These are phyloP conservation scores for Alternaria solani DNA, from an alignment of 2,329 filamentous ascomycete genomes.

Conservation along the genomic window DNA sequence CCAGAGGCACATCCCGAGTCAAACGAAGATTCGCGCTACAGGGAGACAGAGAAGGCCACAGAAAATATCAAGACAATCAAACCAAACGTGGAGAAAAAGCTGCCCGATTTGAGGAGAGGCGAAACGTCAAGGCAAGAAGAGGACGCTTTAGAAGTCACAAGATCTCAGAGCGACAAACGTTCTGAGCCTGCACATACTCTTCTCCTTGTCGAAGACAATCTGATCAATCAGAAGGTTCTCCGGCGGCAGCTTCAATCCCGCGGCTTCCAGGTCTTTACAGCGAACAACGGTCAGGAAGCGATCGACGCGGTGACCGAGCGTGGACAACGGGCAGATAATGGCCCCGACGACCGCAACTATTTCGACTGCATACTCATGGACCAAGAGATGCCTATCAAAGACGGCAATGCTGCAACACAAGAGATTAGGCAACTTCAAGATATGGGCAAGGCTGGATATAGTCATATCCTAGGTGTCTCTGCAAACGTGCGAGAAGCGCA, in stretches of 20 bases:
- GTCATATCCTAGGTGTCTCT: constrained; percentile 50
- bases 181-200: constrained; percentile 34
- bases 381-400: constrained; percentile 56
- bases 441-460: constrained; percentile 40
- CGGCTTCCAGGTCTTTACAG: constrained; percentile 52
- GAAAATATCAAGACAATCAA: constrained; percentile 17
- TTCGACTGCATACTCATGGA: constrained; percentile 56
- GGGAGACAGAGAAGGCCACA: constrained; percentile 31
- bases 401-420: constrained; percentile 52
- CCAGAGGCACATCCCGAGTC: constrained; percentile 39
- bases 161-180: constrained; percentile 28
- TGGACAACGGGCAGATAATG: constrained; percentile 20
- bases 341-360: constrained; percentile 35
- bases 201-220: constrained; percentile 60
- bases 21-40: constrained; percentile 29
- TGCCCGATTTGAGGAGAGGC: constrained; percentile 29
- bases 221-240: constrained; percentile 60
- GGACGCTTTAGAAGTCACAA: constrained; percentile 26
- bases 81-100: constrained; percentile 16
- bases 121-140: constrained; percentile 38
- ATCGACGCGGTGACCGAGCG: constrained; percentile 50
- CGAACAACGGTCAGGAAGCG: constrained; percentile 57
- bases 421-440: constrained; percentile 52
- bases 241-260: constrained; percentile 58
- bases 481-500: constrained; percentile 51